phyloP scores from a whole-genome alignment of 352 stramenopile species.

The Pythium brachiatum region DNA sequence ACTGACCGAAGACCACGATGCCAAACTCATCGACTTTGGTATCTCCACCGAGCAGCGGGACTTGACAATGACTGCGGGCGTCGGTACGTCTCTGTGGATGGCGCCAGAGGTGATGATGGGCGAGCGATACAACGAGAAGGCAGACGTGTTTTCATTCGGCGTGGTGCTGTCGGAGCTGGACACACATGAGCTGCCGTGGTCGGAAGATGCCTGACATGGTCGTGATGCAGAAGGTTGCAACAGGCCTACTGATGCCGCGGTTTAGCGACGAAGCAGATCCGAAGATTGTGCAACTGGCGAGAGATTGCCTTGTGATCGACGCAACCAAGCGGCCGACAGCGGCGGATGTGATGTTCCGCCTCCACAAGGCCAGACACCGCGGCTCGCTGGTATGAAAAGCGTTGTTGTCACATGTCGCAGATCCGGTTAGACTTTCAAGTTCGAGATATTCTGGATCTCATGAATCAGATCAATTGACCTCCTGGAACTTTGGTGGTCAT shows the following conservation, averaged over 20 bases:
- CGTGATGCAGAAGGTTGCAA: neutral
- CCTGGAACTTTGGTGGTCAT: neutral
- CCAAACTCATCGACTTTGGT: conserved; percentile 4
- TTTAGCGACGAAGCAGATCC: neutral
- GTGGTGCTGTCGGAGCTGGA: neutral
- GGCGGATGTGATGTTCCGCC: neutral
- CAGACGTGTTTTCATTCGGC: neutral
- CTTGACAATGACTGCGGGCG: neutral
- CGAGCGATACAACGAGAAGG: neutral
- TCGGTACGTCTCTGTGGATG: no score
- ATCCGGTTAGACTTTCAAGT: neutral
- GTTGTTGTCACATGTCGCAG: neutral
- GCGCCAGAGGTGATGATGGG: neutral
- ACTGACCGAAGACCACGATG: neutral
- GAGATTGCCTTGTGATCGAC: neutral
- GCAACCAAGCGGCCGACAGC: neutral
- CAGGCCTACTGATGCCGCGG: neutral
- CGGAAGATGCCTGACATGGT: neutral
- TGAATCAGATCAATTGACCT: no score
- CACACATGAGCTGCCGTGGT: neutral
- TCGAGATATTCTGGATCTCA: no score
- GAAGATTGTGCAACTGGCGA: neutral
- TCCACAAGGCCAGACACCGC: neutral
- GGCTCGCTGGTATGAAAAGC: neutral
- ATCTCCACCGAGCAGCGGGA: neutral